A percentile compares a stretch with the other conserved stretches of the same genome.
phyloP scores from a whole-genome alignment of 2,329 filamentous ascomycete species.

The Fusarium xylarioides region DNA sequence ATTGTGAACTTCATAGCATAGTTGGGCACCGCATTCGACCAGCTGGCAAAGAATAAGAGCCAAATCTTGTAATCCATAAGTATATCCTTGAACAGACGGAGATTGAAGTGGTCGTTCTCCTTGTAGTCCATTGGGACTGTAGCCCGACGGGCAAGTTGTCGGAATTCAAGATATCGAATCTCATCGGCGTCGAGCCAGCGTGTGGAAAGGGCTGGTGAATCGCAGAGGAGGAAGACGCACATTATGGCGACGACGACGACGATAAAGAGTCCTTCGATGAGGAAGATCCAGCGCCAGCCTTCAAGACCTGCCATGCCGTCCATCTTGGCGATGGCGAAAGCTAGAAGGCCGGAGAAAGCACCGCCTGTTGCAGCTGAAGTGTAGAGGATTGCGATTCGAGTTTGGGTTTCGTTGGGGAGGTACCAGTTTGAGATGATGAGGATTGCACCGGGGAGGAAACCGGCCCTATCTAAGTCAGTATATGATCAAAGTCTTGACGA shows the following conservation, averaged over 20 bases:
- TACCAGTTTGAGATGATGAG: conserved; percentile 30
- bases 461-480: not conserved
- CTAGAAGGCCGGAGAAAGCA: conserved; percentile 45
- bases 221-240: conserved; percentile 14
- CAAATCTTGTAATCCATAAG: conserved; percentile 59
- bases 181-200: conserved; percentile 16
- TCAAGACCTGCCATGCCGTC: conserved; percentile 13
- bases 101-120: conserved; percentile 13
- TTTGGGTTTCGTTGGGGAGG: conserved; percentile 16
- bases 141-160: not conserved
- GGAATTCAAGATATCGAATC: conserved; percentile 8
- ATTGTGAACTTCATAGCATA: conserved; percentile 49
- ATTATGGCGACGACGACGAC: conserved; percentile 5
- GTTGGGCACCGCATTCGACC: conserved; percentile 52
- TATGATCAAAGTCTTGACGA: accelerated
- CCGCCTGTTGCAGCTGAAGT: conserved; percentile 27
- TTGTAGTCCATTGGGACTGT: conserved; percentile 2
- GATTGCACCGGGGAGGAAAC: conserved; percentile 14
- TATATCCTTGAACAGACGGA: conserved; percentile 47
- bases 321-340: conserved; percentile 26
- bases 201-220: not conserved
- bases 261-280: conserved; percentile 15
- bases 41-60: conserved; percentile 53
- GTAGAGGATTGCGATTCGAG: conserved; percentile 26
- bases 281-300: conserved; percentile 29